Conservation (phyloP, 2,329 filamentous ascomycete species). For the Trichoderma harzianum region DNA sequence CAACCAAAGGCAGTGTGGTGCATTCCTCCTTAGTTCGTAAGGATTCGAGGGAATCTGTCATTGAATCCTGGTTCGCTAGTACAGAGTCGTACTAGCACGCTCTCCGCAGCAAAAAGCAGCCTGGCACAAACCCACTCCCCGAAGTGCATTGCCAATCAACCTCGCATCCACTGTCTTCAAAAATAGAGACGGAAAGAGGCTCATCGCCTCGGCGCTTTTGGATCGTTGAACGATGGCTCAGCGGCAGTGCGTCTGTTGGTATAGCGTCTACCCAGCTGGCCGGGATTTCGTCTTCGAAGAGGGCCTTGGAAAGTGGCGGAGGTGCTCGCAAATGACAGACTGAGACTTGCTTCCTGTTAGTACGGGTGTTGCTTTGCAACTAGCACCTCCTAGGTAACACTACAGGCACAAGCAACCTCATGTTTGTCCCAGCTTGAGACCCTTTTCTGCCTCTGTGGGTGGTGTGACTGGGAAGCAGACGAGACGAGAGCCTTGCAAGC, state of each 20-base stretch:
- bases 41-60: neutral
- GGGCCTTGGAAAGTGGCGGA: neutral
- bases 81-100: neutral
- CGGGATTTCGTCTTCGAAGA: neutral
- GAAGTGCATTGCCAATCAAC: neutral
- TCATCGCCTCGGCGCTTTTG: neutral
- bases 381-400: neutral
- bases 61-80: neutral
- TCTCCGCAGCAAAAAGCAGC: neutral
- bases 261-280: neutral
- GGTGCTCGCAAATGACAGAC: neutral
- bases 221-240: neutral
- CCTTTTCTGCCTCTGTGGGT: neutral
- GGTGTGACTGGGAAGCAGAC: neutral
- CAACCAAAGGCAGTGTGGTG: neutral
- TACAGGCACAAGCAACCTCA: neutral
- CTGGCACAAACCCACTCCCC: neutral
- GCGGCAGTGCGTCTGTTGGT: neutral
- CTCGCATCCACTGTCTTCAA: neutral
- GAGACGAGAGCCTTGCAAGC: neutral
- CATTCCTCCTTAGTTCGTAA: neutral
- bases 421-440: slow-evolving; percentile 1
- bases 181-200: neutral
- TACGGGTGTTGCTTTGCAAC: neutral
- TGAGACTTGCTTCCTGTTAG: neutral